phyloP scores from a whole-genome alignment of 345 rosid species.

The Sonneratia alba region DNA sequence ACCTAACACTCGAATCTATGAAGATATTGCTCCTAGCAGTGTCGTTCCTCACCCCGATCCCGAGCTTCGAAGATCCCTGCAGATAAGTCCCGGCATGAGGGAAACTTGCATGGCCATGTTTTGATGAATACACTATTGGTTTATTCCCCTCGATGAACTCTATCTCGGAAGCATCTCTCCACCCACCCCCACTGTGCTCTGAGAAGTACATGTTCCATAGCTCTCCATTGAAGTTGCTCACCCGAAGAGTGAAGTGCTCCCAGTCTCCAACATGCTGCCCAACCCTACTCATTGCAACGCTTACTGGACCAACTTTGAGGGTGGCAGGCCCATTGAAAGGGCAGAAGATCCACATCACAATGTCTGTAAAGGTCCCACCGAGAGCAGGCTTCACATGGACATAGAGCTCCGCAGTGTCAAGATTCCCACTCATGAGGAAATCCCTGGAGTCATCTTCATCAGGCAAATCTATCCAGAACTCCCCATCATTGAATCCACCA shows the following conservation, averaged over 20 bases:
- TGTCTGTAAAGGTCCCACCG: slow-evolving; percentile 86
- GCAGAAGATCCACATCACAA: slow-evolving; percentile 86
- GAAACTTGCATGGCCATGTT: slow-evolving; percentile 79
- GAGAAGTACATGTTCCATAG: slow-evolving; percentile 71
- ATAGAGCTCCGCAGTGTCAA: slow-evolving; percentile 72
- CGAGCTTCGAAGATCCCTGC: slow-evolving; percentile 70
- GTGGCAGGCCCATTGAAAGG: slow-evolving; percentile 89
- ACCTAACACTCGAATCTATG: slow-evolving; percentile 64
- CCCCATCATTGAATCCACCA: slow-evolving; percentile 63
- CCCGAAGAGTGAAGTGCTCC: slow-evolving; percentile 84
- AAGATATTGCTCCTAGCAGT: slow-evolving; percentile 41
- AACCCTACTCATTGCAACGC: slow-evolving; percentile 48
- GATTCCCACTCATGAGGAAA: slow-evolving; percentile 41
- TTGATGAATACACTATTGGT: slow-evolving; percentile 68
- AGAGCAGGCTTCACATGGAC: slow-evolving; percentile 80
- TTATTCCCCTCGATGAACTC: slow-evolving; percentile 60
- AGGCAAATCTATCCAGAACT: slow-evolving; percentile 79
- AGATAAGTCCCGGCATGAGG: slow-evolving; percentile 72
- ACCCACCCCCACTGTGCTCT: slow-evolving; percentile 81
- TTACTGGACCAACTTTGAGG: slow-evolving; percentile 66
- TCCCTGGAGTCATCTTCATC: slow-evolving; percentile 42
- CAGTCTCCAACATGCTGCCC: slow-evolving; percentile 87
- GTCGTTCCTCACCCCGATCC: slow-evolving; percentile 72
- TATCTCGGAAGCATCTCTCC: slow-evolving; percentile 57
- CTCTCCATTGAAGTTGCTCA: slow-evolving; percentile 82